These are phyloP conservation scores for Crithidia thermophila DNA, from an alignment of 208 protist species.

Conservation along the genomic window DNA sequence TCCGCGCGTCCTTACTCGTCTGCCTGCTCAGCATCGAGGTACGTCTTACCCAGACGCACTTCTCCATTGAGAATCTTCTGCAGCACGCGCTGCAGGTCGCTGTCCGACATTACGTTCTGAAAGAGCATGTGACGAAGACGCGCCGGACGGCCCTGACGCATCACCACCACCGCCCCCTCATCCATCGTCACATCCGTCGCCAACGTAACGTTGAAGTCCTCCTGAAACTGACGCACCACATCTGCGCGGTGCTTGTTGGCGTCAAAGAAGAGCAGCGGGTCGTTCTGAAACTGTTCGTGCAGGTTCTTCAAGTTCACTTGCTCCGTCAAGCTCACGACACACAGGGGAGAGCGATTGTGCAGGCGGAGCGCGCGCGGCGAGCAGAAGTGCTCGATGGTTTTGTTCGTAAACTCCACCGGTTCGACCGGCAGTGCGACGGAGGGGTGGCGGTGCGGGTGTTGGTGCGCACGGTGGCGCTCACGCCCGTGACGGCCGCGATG, in stretches of 20 bases:
- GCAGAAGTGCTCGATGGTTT: constrained; percentile 50
- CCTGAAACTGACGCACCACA: constrained; percentile 13
- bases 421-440: constrained; percentile 29
- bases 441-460: not conserved
- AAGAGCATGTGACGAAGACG: constrained; percentile 30
- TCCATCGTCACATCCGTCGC: not conserved
- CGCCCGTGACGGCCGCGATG: not conserved
- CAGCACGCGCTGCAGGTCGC: constrained; percentile 24
- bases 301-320: constrained; percentile 37
- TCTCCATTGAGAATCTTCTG: constrained; percentile 39
- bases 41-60: constrained; percentile 13
- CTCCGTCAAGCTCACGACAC: constrained; percentile 50
- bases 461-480: constrained; percentile 9
- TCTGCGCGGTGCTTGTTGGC: constrained; percentile 15
- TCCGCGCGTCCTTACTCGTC: not conserved
- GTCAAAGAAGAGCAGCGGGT: constrained; percentile 80
- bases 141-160: constrained; percentile 36
- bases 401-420: constrained; percentile 28
- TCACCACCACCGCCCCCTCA: constrained; percentile 28
- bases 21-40: not conserved
- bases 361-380: constrained; percentile 35
- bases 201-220: constrained; percentile 14
- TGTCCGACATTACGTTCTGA: constrained; percentile 20
- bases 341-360: constrained; percentile 32
- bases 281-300: constrained; percentile 42